A percentile compares a stretch with the other conserved stretches of the same genome.
These are phyloP conservation scores for Boletus sp. DNA, from an alignment of 768 basidiomycete species.

Conservation along the genomic window DNA sequence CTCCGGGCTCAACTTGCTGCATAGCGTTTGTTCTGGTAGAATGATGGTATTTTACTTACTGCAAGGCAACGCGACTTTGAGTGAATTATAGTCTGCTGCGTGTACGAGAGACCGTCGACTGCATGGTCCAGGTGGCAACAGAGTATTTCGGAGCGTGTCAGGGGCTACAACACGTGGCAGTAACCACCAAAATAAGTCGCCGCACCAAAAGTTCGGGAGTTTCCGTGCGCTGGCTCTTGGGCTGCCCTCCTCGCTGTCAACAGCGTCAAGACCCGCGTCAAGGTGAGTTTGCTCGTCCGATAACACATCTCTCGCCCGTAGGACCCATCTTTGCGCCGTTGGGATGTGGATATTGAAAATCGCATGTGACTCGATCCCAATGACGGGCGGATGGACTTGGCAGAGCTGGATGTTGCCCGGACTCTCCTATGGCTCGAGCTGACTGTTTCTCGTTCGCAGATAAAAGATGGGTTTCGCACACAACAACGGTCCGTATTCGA, in stretches of 20 bases:
- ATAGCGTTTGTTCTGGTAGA: not conserved
- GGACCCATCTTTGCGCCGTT: not conserved
- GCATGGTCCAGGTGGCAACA: too few species aligned
- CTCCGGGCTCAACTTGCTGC: not conserved
- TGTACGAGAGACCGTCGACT: too few species aligned
- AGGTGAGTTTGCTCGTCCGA: constrained; percentile 27
- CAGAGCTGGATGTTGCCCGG: constrained; percentile 19
- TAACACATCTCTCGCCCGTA: not conserved
- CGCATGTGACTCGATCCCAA: not conserved
- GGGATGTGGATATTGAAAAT: not conserved
- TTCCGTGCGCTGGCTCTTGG: constrained; percentile 18
- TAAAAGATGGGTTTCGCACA: constrained; percentile 38
- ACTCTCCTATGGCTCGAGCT: constrained; percentile 6
- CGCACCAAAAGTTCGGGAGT: constrained; percentile 27
- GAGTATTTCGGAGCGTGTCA: not conserved
- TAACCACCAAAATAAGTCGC: constrained; percentile 21
- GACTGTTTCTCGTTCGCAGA: constrained; percentile 20
- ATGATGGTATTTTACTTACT: too few species aligned
- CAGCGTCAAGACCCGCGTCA: constrained; percentile 33
- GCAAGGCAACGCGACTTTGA: too few species aligned
- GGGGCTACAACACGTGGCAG: not conserved
- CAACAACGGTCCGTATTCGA: constrained; percentile 31
- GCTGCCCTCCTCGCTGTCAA: constrained; percentile 17
- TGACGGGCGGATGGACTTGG: constrained; percentile 22
- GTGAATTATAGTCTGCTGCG: too few species aligned